phyloP scores from a whole-genome alignment of 805 yeast genomes.

The Kodamaea sagamina region DNA sequence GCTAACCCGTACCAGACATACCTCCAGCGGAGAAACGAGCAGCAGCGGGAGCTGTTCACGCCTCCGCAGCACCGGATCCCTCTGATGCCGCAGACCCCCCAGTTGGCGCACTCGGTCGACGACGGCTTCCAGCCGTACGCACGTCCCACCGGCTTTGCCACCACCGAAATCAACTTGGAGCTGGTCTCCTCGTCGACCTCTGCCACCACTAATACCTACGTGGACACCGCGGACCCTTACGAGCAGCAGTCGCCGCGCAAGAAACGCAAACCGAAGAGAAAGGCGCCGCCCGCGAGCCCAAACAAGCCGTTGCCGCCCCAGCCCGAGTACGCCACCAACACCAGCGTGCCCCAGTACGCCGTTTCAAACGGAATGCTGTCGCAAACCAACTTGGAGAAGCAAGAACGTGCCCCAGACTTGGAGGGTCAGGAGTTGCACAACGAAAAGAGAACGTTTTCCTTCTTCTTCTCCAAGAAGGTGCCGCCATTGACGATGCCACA shows the following conservation, averaged over 20 bases:
- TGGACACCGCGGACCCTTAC: slow-evolving; percentile 16
- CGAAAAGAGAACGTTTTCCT: slow-evolving; percentile 55
- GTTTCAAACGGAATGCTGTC: slow-evolving; percentile 10
- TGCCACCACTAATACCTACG: slow-evolving; percentile 16
- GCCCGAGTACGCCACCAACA: background rate
- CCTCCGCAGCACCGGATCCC: slow-evolving; percentile 6
- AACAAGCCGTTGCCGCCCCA: background rate
- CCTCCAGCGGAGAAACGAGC: slow-evolving; percentile 7
- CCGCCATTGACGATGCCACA: slow-evolving; percentile 53
- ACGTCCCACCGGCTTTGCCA: background rate
- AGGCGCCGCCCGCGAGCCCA: slow-evolving; percentile 4
- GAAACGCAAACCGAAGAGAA: slow-evolving; percentile 11
- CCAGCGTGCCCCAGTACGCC: too few species aligned
- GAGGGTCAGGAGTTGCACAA: slow-evolving; percentile 29
- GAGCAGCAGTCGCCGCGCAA: slow-evolving; percentile 14
- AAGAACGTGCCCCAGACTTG: slow-evolving; percentile 4
- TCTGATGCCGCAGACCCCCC: slow-evolving; percentile 12
- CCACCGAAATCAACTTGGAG: slow-evolving; percentile 9
- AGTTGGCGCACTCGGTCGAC: slow-evolving; percentile 5
- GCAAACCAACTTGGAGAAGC: slow-evolving; percentile 15
- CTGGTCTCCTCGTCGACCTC: slow-evolving; percentile 14
- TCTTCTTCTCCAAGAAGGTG: slow-evolving; percentile 48
- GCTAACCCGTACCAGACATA: slow-evolving; percentile 7
- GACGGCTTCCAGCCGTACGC: slow-evolving; percentile 10
- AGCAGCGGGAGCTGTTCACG: background rate